phyloP scores from a whole-genome alignment of 495 filamentous ascomycete genomes.

The Xylaria longipes region DNA sequence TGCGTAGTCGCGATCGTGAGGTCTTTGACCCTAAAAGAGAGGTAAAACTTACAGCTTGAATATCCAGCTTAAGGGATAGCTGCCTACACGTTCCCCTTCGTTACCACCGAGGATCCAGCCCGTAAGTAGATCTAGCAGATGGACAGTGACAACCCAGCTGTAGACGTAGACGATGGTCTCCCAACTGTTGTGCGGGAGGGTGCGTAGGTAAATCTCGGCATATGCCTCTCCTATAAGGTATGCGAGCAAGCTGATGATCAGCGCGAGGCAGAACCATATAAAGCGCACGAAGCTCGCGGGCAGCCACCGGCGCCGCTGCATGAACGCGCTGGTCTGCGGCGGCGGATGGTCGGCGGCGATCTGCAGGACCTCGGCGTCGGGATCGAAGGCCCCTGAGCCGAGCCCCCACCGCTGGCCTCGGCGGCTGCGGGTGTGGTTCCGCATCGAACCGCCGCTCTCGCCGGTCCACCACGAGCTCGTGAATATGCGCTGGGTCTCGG shows the following conservation, averaged over 20 bases:
- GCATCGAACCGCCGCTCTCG: constrained; percentile 48
- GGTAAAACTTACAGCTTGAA: constrained; percentile 60
- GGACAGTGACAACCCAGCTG: constrained; percentile 68
- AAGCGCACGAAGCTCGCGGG: constrained; percentile 68
- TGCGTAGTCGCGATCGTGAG: neutral
- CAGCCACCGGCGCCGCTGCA: constrained; percentile 55
- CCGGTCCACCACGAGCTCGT: constrained; percentile 66
- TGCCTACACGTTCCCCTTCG: constrained; percentile 65
- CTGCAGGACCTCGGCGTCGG: constrained; percentile 37
- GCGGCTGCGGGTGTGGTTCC: constrained; percentile 33
- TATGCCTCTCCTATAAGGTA: constrained; percentile 71
- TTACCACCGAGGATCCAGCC: constrained; percentile 67
- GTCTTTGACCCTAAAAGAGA: neutral
- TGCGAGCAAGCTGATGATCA: constrained; percentile 64
- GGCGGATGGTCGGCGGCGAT: constrained; percentile 32
- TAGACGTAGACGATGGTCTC: constrained; percentile 71
- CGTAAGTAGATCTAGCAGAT: constrained; percentile 63
- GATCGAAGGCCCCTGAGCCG: constrained; percentile 38
- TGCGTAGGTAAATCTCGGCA: constrained; percentile 68
- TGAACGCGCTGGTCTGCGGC: constrained; percentile 36
- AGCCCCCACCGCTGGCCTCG: constrained; percentile 41
- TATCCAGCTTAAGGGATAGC: constrained; percentile 67
- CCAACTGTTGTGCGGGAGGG: constrained; percentile 65
- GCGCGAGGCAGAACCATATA: constrained; percentile 68
- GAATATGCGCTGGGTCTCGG: constrained; percentile 69